Percentiles rank a stretch among this genome's conserved stretches.
phyloP scores from a whole-genome alignment of 306 rosid genomes.

The Vigna angularis region DNA sequence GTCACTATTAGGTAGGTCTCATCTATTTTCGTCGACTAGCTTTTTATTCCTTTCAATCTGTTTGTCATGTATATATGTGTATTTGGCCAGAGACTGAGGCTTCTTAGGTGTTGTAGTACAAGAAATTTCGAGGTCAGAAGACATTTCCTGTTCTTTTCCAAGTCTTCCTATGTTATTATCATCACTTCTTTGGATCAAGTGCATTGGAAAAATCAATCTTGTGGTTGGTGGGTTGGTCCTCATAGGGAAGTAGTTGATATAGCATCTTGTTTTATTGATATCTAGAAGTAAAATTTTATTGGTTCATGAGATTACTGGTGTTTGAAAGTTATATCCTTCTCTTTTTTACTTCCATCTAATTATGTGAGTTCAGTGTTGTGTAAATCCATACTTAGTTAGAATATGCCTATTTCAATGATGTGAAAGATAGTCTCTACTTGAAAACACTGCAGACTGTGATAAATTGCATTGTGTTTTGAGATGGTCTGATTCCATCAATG shows the following conservation, averaged over 20 bases:
- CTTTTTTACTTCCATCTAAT: conserved; percentile 12
- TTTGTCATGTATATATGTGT: conserved; percentile 72
- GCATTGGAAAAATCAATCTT: conserved; percentile 46
- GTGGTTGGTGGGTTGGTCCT: conserved; percentile 38
- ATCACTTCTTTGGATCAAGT: conserved; percentile 45
- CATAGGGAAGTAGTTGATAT: conserved; percentile 23
- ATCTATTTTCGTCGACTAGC: conserved; percentile 18
- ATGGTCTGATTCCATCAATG: conserved; percentile 12
- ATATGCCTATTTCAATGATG: conserved; percentile 3
- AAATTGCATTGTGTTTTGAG: conserved; percentile 8
- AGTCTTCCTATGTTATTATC: conserved; percentile 30
- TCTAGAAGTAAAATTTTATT: conserved; percentile 26
- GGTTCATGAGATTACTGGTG: conserved; percentile 16
- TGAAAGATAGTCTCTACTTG: conserved; percentile 1
- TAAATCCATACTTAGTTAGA: conserved; percentile 10
- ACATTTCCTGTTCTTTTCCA: conserved; percentile 50
- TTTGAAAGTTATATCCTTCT: background rate
- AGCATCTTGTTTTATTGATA: conserved; percentile 20
- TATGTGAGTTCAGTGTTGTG: background rate
- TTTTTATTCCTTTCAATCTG: conserved; percentile 53
- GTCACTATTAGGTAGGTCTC: conserved; percentile 83
- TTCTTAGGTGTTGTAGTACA: conserved; percentile 63
- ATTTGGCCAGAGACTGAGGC: conserved; percentile 69
- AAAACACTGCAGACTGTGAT: background rate
- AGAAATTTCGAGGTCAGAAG: conserved; percentile 50